Evolutionary conservation across 331 rosid genomes (phyloP), one percentile per base, ranked within the genome.

Genomic region (Spiraea crenata): DNA sequence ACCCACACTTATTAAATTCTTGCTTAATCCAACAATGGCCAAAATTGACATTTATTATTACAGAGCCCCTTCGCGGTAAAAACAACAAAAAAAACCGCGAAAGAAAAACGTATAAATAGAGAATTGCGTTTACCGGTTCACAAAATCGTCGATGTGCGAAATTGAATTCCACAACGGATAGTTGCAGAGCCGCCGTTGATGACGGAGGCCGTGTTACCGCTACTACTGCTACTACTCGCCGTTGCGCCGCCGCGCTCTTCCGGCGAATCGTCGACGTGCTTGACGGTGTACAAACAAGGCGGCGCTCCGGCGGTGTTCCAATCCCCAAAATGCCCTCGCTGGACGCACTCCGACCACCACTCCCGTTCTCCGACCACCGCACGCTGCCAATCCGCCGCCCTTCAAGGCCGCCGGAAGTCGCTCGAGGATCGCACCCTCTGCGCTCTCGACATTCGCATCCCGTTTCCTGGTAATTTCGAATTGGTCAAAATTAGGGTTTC

Each of bases 261-360:
- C 55, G 88, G 79, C 0, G 97, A 93, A 66, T 84, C 99, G n/a
- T 89, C 98, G 35, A 89, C 96, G 1, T 93, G 98, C 75, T 77
- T 93, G 85, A 82, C 87, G 59, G 90, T 93, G 14, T 93, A 90
- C 86, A 84, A 79, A 56, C 74, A 84, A 56, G 98, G 98, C 37
- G 96, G 98, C 47, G 98, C 98, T 83, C 95, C 97, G 74, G 98
- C 97, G 54, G 98, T 93, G 31, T 87, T 93, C 56, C 82, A 81
- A 74, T 93, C 98, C 79, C 97, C 95, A 11, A 93, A 93, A 89
- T 93, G 99, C 70, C 92, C 96, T 44, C 97, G 83, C 71, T 93
- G 99, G 99, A 87, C 86, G 82, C 96, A 87, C 73, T 70, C 86
- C 69, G 82, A 82, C 25, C 72, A 78, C 77, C 78, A 71, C 40